Evolutionary conservation across 2,329 filamentous ascomycete species (phyloP).

Genomic region (Cytospora mali): DNA sequence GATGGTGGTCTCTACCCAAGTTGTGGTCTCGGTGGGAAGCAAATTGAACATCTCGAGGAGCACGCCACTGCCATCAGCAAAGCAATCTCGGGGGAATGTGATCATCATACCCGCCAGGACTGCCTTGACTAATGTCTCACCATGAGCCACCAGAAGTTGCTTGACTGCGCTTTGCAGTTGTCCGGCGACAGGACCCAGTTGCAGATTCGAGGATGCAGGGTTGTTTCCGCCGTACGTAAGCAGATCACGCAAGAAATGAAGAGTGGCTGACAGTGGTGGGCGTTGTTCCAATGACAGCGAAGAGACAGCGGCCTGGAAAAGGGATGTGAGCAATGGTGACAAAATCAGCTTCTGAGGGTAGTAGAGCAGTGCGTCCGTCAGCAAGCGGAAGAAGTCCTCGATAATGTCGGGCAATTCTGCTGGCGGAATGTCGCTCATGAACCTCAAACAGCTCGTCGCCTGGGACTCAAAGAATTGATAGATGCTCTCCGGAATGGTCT

Average conservation of each 20-base stretch:
- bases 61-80: conserved; percentile 92
- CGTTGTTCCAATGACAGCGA: conserved; percentile 87
- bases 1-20: conserved; percentile 84
- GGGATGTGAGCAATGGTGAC: conserved; percentile 76
- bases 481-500: conserved; percentile 80
- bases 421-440: conserved; percentile 79
- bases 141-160: conserved; percentile 68
- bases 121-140: conserved; percentile 80
- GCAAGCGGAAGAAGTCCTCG: conserved; percentile 93
- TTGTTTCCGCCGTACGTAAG: conserved; percentile 85
- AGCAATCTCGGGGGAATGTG: conserved; percentile 93
- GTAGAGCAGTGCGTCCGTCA: conserved; percentile 89
- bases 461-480: conserved; percentile 96
- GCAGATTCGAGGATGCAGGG: conserved; percentile 62
- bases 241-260: conserved; percentile 91
- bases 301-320: conserved; percentile 85
- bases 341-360: conserved; percentile 83
- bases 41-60: conserved; percentile 87
- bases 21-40: conserved; percentile 74
- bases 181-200: conserved; percentile 61
- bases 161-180: conserved; percentile 76
- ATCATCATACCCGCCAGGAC: conserved; percentile 99
- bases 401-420: conserved; percentile 80
- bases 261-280: conserved; percentile 84
- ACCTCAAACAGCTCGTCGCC: conserved; percentile 83